phyloP scores from a whole-genome alignment of 148 eudicot species.

The Fagopyrum esculentum region DNA sequence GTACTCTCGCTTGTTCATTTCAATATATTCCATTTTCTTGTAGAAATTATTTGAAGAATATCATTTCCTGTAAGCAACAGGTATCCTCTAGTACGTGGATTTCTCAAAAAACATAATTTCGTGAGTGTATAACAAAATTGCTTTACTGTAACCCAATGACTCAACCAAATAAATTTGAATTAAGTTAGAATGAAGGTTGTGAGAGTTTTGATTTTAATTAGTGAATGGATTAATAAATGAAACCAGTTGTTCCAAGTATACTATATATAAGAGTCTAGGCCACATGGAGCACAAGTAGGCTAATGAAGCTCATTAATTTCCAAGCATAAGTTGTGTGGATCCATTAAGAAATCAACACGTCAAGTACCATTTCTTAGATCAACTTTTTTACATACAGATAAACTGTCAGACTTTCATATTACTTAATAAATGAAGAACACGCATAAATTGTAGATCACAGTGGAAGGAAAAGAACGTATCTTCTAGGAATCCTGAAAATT shows the following conservation, averaged over 20 bases:
- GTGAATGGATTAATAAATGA: neutral
- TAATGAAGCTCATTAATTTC: neutral
- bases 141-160: neutral
- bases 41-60: constrained; percentile 11
- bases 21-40: constrained; percentile 84
- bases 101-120: neutral
- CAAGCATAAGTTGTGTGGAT: neutral
- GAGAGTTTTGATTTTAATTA: neutral
- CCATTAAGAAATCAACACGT: neutral
- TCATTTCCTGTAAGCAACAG: constrained; percentile 16
- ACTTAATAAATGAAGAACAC: too few relatives aligned
- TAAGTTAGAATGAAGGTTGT: neutral
- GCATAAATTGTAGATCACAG: neutral
- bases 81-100: neutral
- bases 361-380: neutral
- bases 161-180: neutral
- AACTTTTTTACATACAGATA: too few relatives aligned
- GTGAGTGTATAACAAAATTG: neutral
- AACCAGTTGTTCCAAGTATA: neutral
- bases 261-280: neutral
- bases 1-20: constrained; percentile 81
- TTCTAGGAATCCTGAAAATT: neutral
- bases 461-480: constrained; percentile 1
- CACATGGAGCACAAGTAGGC: neutral
- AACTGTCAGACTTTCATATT: too few relatives aligned